A percentile compares a stretch with the other conserved stretches of the same genome.
phyloP scores from a whole-genome alignment of 352 stramenopile genomes.

The Phytopythium oedochilum region DNA sequence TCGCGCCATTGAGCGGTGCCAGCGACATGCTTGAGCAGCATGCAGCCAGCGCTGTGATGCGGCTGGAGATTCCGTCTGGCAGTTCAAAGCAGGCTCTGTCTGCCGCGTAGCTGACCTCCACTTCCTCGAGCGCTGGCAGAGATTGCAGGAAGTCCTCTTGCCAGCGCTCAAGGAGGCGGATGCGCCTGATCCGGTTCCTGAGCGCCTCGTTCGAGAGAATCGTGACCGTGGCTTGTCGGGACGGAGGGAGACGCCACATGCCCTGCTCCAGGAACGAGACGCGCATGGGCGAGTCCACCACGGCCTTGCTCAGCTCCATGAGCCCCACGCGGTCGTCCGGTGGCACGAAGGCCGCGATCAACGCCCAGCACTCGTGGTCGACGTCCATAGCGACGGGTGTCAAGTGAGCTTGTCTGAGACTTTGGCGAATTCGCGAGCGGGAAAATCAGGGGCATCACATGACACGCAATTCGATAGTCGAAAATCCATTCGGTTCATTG shows the following conservation, averaged over 20 bases:
- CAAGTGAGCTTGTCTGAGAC: background rate
- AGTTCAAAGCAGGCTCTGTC: background rate
- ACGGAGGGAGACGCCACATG: background rate
- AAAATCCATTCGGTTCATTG: too few species aligned
- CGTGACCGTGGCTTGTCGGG: too few species aligned
- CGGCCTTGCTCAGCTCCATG: constrained; percentile 2
- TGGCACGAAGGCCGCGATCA: background rate
- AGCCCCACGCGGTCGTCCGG: background rate
- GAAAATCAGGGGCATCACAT: too few species aligned
- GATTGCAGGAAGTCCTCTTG: background rate
- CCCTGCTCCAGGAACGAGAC: background rate
- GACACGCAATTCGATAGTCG: too few species aligned
- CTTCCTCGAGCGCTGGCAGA: background rate
- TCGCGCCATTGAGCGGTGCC: background rate
- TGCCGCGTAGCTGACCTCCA: background rate
- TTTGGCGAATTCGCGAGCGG: too few species aligned
- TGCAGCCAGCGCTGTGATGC: background rate
- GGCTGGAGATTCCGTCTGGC: background rate
- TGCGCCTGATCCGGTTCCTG: background rate
- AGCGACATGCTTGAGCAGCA: background rate
- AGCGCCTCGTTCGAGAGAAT: background rate
- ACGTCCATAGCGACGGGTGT: background rate
- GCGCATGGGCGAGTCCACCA: background rate
- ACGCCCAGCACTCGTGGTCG: constrained; percentile 2
- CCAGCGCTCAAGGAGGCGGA: background rate